Percentiles rank a stretch among this genome's conserved stretches.
These are phyloP conservation scores for Pterocarpus santalinus DNA, from an alignment of 306 rosid species.

Conservation along the genomic window DNA sequence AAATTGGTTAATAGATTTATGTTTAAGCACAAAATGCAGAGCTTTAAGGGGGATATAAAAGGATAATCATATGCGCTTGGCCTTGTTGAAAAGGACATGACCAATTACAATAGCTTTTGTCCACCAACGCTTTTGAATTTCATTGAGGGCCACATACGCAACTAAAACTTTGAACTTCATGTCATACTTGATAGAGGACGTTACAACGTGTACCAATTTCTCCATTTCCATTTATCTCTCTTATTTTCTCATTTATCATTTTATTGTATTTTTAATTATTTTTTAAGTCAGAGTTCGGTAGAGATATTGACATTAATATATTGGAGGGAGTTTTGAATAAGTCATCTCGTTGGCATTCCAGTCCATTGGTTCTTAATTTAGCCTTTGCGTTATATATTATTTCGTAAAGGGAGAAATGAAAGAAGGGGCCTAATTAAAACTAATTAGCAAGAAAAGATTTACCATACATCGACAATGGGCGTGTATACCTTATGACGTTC, in stretches of 20 bases:
- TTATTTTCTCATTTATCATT: not conserved
- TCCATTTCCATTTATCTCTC: not conserved
- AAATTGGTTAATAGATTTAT: constrained; percentile 15
- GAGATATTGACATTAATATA: constrained; percentile 23
- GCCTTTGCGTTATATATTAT: not conserved
- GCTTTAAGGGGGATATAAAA: constrained; percentile 30
- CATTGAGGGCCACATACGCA: constrained; percentile 42
- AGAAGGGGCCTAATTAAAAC: not conserved
- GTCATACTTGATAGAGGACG: not conserved
- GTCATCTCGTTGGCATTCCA: not conserved
- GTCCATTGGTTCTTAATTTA: constrained; percentile 1
- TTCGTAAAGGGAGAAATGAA: not conserved
- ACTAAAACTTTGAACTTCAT: constrained; percentile 31
- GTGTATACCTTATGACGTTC: constrained; percentile 12
- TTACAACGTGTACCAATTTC: constrained; percentile 17
- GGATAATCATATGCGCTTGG: constrained; percentile 29
- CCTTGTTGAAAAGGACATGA: constrained; percentile 44
- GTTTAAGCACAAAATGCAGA: constrained; percentile 12
- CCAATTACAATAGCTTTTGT: constrained; percentile 23
- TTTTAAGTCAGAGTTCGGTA: constrained; percentile 35
- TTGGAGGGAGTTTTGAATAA: constrained; percentile 41
- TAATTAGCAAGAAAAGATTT: not conserved
- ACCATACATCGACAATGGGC: constrained; percentile 19
- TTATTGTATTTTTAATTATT: not conserved
- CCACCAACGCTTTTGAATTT: constrained; percentile 16